Evolutionary conservation across 148 eudicot genomes (phyloP).

Genomic region (Gaultheria prostrata): DNA sequence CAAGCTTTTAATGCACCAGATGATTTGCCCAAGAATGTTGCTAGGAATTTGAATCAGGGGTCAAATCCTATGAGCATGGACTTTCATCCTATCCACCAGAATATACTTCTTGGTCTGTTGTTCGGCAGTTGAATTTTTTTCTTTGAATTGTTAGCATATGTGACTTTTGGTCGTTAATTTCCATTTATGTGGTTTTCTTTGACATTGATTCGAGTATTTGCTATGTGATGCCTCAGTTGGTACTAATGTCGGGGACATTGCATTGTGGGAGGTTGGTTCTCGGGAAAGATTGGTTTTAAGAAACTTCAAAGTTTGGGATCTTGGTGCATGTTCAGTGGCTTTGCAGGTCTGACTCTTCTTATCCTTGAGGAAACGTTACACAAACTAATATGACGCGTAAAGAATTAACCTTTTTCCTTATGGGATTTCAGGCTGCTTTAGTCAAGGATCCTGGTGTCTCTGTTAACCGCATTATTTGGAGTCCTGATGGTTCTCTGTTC

Average conservation of each 20-base stretch:
- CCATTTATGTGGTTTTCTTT: constrained; percentile 7
- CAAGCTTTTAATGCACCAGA: constrained; percentile 58
- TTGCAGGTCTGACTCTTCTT: constrained; percentile 47
- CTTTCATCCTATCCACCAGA: constrained; percentile 77
- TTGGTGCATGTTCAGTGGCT: constrained; percentile 56
- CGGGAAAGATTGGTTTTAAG: constrained; percentile 63
- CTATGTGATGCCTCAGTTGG: constrained; percentile 57
- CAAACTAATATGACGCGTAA: background rate
- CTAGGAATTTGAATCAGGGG: constrained; percentile 64
- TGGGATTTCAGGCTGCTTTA: constrained; percentile 54
- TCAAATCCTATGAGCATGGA: constrained; percentile 91
- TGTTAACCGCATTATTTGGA: constrained; percentile 92
- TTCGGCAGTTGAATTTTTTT: background rate
- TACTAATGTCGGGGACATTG: constrained; percentile 69
- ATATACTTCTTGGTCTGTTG: constrained; percentile 72
- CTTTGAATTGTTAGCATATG: background rate
- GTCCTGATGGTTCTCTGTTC: constrained; percentile 83
- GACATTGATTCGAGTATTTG: constrained; percentile 5
- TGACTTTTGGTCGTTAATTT: constrained; percentile 11
- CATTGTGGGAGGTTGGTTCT: constrained; percentile 86
- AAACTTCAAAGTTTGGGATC: constrained; percentile 74
- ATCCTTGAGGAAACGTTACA: background rate
- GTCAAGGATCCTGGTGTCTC: constrained; percentile 73
- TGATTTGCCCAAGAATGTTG: constrained; percentile 77
- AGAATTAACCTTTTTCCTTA: constrained; percentile 6